phyloP scores from a whole-genome alignment of 306 rosid species.

The Trifolium dubium region DNA sequence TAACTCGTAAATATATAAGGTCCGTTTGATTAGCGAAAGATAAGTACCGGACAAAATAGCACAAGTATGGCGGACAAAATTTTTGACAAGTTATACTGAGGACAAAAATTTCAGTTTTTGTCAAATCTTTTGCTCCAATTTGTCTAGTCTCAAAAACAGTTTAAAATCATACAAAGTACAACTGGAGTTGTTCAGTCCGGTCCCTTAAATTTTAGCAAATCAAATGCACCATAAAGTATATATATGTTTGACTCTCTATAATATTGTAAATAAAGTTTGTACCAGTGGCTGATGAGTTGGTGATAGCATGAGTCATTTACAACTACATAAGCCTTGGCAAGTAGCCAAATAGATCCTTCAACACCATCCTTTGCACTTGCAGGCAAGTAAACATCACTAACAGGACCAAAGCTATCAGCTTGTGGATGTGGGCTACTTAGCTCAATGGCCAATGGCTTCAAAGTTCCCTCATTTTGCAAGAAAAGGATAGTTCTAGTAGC shows the following conservation, averaged over 20 bases:
- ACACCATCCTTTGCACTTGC: conserved; percentile 58
- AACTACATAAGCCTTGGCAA: conserved; percentile 74
- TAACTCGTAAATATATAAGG: neutral
- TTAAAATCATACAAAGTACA: too few species aligned
- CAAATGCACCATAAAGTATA: too few species aligned
- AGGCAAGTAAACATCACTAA: conserved; percentile 56
- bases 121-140: too few species aligned
- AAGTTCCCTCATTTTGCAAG: conserved; percentile 67
- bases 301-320: conserved; percentile 73
- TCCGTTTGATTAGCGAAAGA: neutral
- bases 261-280: conserved; percentile 4
- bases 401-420: conserved; percentile 59
- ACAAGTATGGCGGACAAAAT: too few species aligned
- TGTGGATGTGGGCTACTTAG: conserved; percentile 62
- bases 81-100: too few species aligned
- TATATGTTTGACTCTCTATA: neutral
- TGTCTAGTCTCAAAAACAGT: too few species aligned
- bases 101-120: too few species aligned
- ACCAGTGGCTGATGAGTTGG: conserved; percentile 79
- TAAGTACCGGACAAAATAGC: too few species aligned
- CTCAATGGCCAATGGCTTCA: conserved; percentile 79
- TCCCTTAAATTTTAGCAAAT: too few species aligned
- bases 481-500: conserved; percentile 70
- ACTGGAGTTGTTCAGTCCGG: too few species aligned
- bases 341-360: conserved; percentile 59